Evolutionary conservation across 2,329 filamentous ascomycete genomes (phyloP).

Genomic region (Teratosphaeria zuluensis): DNA sequence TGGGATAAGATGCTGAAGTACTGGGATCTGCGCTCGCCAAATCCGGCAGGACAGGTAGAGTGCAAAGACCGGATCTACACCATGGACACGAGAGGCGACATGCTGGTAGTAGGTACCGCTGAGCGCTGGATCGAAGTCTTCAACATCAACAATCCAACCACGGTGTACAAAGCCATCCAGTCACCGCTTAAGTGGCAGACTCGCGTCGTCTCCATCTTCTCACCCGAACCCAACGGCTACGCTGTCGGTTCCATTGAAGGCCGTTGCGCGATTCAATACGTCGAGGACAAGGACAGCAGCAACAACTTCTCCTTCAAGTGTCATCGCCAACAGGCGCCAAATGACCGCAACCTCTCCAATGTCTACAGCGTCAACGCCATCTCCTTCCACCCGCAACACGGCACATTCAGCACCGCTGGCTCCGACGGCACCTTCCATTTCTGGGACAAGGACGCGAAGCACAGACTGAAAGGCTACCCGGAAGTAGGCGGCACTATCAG

Average conservation of each 20-base stretch:
- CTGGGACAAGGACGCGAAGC: constrained; percentile 62
- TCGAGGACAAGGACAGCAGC: constrained; percentile 77
- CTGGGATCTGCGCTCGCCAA: constrained; percentile 65
- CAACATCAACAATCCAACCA: constrained; percentile 76
- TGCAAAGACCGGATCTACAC: constrained; percentile 77
- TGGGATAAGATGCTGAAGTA: constrained; percentile 90
- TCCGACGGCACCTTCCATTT: constrained; percentile 95
- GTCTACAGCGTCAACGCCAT: constrained; percentile 96
- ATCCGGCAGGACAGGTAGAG: constrained; percentile 54
- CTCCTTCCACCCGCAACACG: constrained; percentile 91
- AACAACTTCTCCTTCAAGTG: constrained; percentile 99
- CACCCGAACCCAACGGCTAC: constrained; percentile 72
- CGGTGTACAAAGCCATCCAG: constrained; percentile 93
- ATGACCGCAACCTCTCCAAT: constrained; percentile 59
- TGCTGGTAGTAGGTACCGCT: constrained; percentile 85
- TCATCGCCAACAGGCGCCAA: constrained; percentile 69
- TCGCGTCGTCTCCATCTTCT: constrained; percentile 86
- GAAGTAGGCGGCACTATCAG: constrained; percentile 67
- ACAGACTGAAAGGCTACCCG: constrained; percentile 54
- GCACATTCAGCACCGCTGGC: constrained; percentile 96
- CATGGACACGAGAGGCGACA: constrained; percentile 74
- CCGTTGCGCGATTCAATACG: constrained; percentile 94
- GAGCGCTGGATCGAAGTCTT: constrained; percentile 95
- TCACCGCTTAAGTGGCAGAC: constrained; percentile 98
- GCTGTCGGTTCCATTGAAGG: constrained; percentile 95